Evolutionary conservation across 305 asterid genomes (phyloP).

Genomic region (Fraxinus xanthoxyloides): DNA sequence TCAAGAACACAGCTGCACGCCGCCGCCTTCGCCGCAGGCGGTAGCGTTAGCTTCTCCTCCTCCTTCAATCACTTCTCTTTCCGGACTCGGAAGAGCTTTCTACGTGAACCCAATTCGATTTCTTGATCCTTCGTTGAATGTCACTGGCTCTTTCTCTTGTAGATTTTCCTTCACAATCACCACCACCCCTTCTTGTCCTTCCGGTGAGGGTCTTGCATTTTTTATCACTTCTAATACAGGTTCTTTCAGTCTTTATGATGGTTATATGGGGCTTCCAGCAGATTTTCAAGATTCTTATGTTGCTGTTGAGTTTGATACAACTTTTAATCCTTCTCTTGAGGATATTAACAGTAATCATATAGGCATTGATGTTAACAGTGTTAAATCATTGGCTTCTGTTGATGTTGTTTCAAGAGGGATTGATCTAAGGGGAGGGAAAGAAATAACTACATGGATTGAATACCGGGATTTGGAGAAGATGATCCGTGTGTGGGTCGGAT

Average conservation of each 20-base stretch:
- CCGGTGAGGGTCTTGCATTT: slow-evolving; percentile 74
- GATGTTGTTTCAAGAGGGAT: slow-evolving; percentile 39
- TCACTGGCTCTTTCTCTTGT: slow-evolving; percentile 61
- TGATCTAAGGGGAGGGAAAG: slow-evolving; percentile 48
- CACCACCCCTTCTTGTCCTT: slow-evolving; percentile 48
- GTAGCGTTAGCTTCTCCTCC: neutral
- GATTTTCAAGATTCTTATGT: slow-evolving; percentile 39
- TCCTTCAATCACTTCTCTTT: slow-evolving; percentile 21
- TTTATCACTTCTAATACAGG: slow-evolving; percentile 47
- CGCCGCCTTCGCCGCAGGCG: slow-evolving; percentile 22
- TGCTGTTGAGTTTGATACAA: slow-evolving; percentile 70
- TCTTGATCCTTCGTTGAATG: slow-evolving; percentile 47
- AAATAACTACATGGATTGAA: slow-evolving; percentile 59
- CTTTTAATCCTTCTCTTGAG: slow-evolving; percentile 38
- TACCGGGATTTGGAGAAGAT: slow-evolving; percentile 47
- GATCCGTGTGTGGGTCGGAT: slow-evolving; percentile 61
- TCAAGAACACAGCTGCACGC: slow-evolving; percentile 34
- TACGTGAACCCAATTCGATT: slow-evolving; percentile 57
- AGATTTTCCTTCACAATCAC: slow-evolving; percentile 64
- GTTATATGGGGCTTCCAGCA: slow-evolving; percentile 65
- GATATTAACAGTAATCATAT: slow-evolving; percentile 61
- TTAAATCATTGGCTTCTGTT: slow-evolving; percentile 46
- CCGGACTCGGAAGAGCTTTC: slow-evolving; percentile 61
- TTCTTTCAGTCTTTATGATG: slow-evolving; percentile 40
- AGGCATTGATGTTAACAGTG: slow-evolving; percentile 48